A percentile compares a stretch with the other conserved stretches of the same genome.
Evolutionary conservation across 2,329 filamentous ascomycete species (phyloP).

Genomic region (Fusarium armeniacum): DNA sequence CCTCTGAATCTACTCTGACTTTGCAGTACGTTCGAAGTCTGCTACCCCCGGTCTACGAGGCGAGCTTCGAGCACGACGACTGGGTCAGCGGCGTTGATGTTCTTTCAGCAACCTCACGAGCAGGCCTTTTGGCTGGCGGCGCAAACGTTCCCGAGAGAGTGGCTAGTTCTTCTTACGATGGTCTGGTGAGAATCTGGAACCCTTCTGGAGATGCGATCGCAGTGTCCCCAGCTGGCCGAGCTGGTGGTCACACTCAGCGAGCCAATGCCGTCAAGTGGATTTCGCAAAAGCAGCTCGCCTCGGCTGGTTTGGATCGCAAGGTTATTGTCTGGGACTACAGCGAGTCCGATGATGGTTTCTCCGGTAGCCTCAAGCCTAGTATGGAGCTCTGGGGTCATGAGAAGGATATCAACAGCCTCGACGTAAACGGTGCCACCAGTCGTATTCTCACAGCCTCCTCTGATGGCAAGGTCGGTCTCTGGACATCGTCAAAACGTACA

Average conservation of each 20-base stretch:
- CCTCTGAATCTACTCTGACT: conserved; percentile 86
- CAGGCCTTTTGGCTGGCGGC: conserved; percentile 63
- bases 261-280: conserved; percentile 89
- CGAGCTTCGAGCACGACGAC: conserved; percentile 96
- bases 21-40: conserved; percentile 95
- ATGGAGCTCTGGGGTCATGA: conserved; percentile 89
- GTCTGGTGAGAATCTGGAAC: conserved; percentile 89
- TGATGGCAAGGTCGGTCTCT: conserved; percentile 88
- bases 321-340: conserved; percentile 91
- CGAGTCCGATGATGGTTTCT: conserved; percentile 72
- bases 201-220: conserved; percentile 87
- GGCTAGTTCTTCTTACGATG: conserved; percentile 94
- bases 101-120: conserved; percentile 75
- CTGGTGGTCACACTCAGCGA: conserved; percentile 81
- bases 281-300: conserved; percentile 82
- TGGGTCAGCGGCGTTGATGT: conserved; percentile 94
- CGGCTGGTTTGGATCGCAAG: conserved; percentile 85
- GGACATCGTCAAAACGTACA: conserved; percentile 83
- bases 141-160: conserved; percentile 66
- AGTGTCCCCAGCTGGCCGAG: conserved; percentile 75
- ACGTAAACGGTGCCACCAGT: conserved; percentile 78
- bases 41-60: conserved; percentile 88
- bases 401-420: conserved; percentile 79
- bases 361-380: conserved; percentile 75
- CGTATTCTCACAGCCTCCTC: conserved; percentile 88